Conservation (phyloP, 768 basidiomycete genomes). For the Russula virescens region DNA sequence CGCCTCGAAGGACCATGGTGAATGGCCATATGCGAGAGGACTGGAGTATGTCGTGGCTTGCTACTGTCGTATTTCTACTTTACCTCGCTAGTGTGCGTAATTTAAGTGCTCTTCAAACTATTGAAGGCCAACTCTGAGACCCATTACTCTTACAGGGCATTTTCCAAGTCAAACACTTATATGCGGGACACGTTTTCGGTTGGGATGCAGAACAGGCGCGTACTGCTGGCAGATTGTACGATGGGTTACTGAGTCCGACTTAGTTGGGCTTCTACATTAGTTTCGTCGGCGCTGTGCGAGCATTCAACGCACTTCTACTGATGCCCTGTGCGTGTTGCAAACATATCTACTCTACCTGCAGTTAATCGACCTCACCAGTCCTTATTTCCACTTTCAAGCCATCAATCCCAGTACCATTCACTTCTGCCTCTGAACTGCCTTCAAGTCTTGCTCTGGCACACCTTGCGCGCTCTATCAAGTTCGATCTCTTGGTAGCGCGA, state of each 20-base stretch:
- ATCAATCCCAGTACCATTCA: slow-evolving; percentile 23
- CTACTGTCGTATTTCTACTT: slow-evolving; percentile 56
- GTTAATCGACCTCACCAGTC: slow-evolving; percentile 43
- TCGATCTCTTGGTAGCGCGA: slow-evolving; percentile 63
- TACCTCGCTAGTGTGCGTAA: slow-evolving; percentile 55
- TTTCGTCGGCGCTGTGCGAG: slow-evolving; percentile 57
- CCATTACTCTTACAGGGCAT: slow-evolving; percentile 43
- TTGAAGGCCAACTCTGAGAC: slow-evolving; percentile 3
- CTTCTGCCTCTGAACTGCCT: slow-evolving; percentile 12
- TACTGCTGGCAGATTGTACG: not conserved
- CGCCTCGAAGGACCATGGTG: slow-evolving; percentile 46
- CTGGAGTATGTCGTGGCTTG: slow-evolving; percentile 71
- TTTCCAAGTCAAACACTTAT: slow-evolving; percentile 71
- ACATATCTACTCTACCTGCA: slow-evolving; percentile 9
- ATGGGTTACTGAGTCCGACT: slow-evolving; percentile 2
- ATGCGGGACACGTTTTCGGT: slow-evolving; percentile 63
- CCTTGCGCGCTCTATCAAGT: slow-evolving; percentile 53
- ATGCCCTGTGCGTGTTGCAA: slow-evolving; percentile 51
- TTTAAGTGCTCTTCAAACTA: not conserved
- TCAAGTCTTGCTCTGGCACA: slow-evolving; percentile 40
- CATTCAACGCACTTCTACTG: slow-evolving; percentile 58
- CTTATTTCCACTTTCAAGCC: slow-evolving; percentile 58
- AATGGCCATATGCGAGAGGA: slow-evolving; percentile 40
- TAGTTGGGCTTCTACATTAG: slow-evolving; percentile 75
- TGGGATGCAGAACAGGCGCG: slow-evolving; percentile 59